Base-by-base conservation (phyloP, 2,329 filamentous ascomycete species). In the Microascus cirrosus region DNA sequence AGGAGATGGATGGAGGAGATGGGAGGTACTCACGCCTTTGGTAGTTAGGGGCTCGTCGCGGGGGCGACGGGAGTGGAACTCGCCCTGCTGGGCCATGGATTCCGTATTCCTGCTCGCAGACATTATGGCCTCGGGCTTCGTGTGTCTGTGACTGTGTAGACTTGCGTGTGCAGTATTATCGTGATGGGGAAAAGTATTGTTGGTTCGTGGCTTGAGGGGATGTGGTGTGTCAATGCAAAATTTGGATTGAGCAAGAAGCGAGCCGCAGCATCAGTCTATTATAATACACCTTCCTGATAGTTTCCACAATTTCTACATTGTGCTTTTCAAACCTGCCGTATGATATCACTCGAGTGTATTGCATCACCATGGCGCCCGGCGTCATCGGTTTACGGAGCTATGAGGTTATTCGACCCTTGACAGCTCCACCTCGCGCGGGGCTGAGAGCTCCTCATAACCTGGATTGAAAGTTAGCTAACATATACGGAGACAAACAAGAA, bases 1-100 rank as follows among this genome's bases (percentile, higher is more conserved):
- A 13, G 18, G 18, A 12, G 18, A 12, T 18, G 18, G 11, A 20
- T 51, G 25, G 18, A 28, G 36, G 39, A 2, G 12, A 25, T 28
- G 25, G 22, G 24, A 24, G 34, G 2, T 10, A 73, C 77, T 70
- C 77, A 83, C 80, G 22, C 82, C 81, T 55, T 75, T 72, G 35
- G 70, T 78, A 32, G 75, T 77, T 52, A 82, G 64, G 15, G 82
- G 83, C 63, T 80, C 74, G 3, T 77, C 71, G 8, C 73, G 77
- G 12, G 74, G 70, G 1, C 81, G 72, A 24, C 72, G 73, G 61
- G 77, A 75, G 62, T 73, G 70, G 67, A 87, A 84, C 64, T 83
- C 74, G 64, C 80, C 81, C 65, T 81, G 75, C 61, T 76, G 74
- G 39, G 63, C 57, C 60, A 83, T 69, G 32, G 81, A 76, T 25